Conservation (phyloP, 805 yeast species). For the Pichia kluyveri region DNA sequence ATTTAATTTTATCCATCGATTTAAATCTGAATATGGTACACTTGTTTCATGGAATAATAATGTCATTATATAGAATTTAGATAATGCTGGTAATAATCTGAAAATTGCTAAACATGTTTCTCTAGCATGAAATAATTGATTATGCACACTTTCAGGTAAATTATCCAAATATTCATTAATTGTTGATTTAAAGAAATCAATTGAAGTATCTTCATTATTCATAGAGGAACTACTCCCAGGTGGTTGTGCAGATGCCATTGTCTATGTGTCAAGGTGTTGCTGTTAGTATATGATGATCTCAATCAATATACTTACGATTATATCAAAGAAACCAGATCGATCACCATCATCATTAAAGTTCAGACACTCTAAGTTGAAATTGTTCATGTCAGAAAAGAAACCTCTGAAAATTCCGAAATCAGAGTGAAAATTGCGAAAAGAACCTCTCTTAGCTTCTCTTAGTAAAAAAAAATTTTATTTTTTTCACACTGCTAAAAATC, state of each 20-base stretch:
- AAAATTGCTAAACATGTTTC: slow-evolving; percentile 94
- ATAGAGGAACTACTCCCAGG: background rate
- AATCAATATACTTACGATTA: too few species aligned
- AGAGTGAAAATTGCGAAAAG: too few species aligned
- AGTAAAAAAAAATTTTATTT: too few species aligned
- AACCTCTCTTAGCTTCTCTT: too few species aligned
- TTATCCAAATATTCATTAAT: slow-evolving; percentile 87
- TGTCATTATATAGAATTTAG: slow-evolving; percentile 81
- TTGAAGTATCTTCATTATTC: slow-evolving; percentile 1
- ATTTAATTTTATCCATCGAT: slow-evolving; percentile 50
- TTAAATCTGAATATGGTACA: slow-evolving; percentile 56
- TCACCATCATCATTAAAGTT: too few species aligned
- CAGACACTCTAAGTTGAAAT: too few species aligned
- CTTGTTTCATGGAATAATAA: slow-evolving; percentile 77
- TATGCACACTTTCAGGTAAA: slow-evolving; percentile 79
- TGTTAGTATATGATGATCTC: too few species aligned
- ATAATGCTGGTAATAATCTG: slow-evolving; percentile 78
- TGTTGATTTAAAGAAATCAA: slow-evolving; percentile 48
- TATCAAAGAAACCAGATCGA: too few species aligned
- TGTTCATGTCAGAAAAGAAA: too few species aligned
- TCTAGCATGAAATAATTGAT: slow-evolving; percentile 75
- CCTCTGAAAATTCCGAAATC: too few species aligned
- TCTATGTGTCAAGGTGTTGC: background rate
- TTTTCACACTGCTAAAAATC: too few species aligned
- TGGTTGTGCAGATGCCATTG: slow-evolving; percentile 3